Evolutionary conservation across 805 yeast species (phyloP), one percentile per base, ranked within the genome.

Genomic region (Saturnispora hagleri): DNA sequence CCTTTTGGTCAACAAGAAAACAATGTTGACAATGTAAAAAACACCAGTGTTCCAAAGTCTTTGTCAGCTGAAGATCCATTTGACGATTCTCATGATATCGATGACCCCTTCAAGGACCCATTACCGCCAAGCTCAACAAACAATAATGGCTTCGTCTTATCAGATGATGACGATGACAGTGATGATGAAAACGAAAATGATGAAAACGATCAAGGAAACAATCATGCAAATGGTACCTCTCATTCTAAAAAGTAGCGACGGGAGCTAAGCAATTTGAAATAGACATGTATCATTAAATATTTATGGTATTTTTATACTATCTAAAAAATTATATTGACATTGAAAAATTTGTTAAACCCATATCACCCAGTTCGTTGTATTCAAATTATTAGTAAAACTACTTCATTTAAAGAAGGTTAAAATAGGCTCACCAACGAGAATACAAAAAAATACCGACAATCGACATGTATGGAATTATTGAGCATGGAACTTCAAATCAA

Each of bases 131-230:
- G 60, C 44, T 59, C 60, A 5, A 50, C 55, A 2, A 48, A 53
- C 36, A 55, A 58, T 40, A 63, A 58, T n/a, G 56, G 58, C 22
- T 65, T 65, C 52, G 57, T 55, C 13, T 33, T 65, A 34, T 67
- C 66, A 42, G 69, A 65, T 48, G 69, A 64, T 27, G 67, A 63
- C 1, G 64, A 62, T n/a, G 58, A 55, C 26, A 61, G 53, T 12
- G 43, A 17, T 12, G 43, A 8, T 20, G 20, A 20, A 18, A 38
- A 18, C 9, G 26, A 38, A 26, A 31, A 31, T 41, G 12, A 9
- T 22, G n/a, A 41, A 4, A 15, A 4, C 22, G 17, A 10, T 22
- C n/a, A 10, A 4, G 43, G 28, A 20, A n/a, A 41, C 5, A 26
- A 22, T 22, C 28, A 41, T 41, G 28, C 43, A 17, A 17, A n/a